Evolutionary conservation across 1,139 yeast genomes (phyloP).

Genomic region (Kodamaea plutei): DNA sequence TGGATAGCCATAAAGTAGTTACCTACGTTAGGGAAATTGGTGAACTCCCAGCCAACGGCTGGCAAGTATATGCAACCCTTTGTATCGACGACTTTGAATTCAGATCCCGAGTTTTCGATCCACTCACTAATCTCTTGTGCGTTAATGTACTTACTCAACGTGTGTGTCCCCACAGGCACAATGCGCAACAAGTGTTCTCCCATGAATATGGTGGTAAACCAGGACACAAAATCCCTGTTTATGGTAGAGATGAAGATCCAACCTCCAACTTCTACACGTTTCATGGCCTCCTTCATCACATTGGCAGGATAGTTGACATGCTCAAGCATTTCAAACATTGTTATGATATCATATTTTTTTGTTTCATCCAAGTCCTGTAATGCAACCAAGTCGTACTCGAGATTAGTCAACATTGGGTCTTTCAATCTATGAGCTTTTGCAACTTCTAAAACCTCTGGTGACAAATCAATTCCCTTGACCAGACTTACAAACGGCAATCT

Average conservation of each 20-base stretch:
- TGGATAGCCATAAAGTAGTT: constrained; percentile 85
- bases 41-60: constrained; percentile 77
- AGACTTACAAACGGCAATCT: constrained; percentile 58
- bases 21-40: constrained; percentile 58
- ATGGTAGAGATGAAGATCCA: constrained; percentile 87
- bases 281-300: constrained; percentile 63
- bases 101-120: constrained; percentile 38
- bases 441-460: constrained; percentile 74
- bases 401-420: constrained; percentile 57
- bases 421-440: constrained; percentile 63
- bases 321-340: constrained; percentile 92
- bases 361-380: constrained; percentile 52
- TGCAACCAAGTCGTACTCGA: constrained; percentile 57
- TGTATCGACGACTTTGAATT: constrained; percentile 57
- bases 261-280: constrained; percentile 73
- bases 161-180: constrained; percentile 93
- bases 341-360: constrained; percentile 66
- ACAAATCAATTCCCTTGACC: constrained; percentile 83
- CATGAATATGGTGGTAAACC: constrained; percentile 89
- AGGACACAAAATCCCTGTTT: constrained; percentile 82
- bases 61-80: constrained; percentile 86
- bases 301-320: constrained; percentile 85
- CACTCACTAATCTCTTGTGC: constrained; percentile 68
- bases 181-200: constrained; percentile 77
- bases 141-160: constrained; percentile 79